phyloP scores from a whole-genome alignment of 2,329 filamentous ascomycete species.

The Hymenoscyphus salicellus region DNA sequence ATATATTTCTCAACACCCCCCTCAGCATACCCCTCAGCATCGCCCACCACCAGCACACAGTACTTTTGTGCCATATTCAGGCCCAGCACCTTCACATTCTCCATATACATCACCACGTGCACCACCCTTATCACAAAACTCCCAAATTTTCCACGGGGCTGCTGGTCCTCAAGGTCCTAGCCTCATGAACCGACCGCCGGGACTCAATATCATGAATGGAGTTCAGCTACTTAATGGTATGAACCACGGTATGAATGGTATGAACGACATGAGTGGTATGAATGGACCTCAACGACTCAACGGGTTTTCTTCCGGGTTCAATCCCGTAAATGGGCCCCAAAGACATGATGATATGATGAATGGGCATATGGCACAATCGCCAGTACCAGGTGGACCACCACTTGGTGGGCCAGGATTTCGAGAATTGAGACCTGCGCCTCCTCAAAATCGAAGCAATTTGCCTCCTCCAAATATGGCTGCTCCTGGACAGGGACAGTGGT shows the following conservation, averaged over 20 bases:
- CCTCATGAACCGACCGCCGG: background rate
- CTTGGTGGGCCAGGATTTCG: conserved; percentile 12
- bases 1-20: background rate
- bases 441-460: conserved; percentile 13
- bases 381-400: background rate
- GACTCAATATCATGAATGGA: background rate
- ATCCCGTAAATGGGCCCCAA: background rate
- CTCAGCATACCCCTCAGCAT: conserved; percentile 6
- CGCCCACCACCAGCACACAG: conserved; percentile 5
- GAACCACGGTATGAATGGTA: background rate
- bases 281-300: conserved; percentile 1
- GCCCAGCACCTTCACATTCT: conserved; percentile 6
- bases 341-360: conserved; percentile 1
- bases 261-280: background rate
- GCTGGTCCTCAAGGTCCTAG: conserved; percentile 1
- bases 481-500: background rate
- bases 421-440: conserved; percentile 23
- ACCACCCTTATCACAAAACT: conserved; percentile 10
- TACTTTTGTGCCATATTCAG: conserved; percentile 7
- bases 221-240: background rate
- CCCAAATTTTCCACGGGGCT: background rate
- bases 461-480: conserved; percentile 3
- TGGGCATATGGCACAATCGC: background rate
- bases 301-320: background rate
- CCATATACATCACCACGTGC: conserved; percentile 14